phyloP scores from a whole-genome alignment of 164 flowering plant genomes.

The Magnolia officinalis region DNA sequence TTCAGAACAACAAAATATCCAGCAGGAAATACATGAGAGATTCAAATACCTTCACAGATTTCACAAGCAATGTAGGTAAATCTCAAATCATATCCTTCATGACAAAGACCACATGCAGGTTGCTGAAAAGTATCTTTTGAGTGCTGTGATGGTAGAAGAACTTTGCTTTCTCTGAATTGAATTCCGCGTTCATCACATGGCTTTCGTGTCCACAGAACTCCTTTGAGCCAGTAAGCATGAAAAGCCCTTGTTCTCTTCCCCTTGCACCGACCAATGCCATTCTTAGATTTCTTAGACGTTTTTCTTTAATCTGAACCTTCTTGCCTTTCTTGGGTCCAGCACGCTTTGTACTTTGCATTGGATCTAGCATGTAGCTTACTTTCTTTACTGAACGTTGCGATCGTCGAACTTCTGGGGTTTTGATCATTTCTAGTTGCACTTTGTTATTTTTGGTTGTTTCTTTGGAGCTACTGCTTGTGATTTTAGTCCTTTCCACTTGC shows the following conservation, averaged over 20 bases:
- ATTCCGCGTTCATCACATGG: constrained; percentile 56
- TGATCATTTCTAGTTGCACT: background rate
- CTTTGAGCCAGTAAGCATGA: constrained; percentile 78
- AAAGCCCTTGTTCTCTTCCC: constrained; percentile 43
- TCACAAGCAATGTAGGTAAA: constrained; percentile 60
- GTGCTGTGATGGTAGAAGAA: constrained; percentile 32
- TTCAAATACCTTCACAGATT: constrained; percentile 62
- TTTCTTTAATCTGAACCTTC: constrained; percentile 28
- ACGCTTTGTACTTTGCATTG: constrained; percentile 28
- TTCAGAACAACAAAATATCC: background rate
- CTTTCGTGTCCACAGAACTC: constrained; percentile 58
- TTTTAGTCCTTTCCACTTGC: constrained; percentile 14
- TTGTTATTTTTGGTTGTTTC: background rate
- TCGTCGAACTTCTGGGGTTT: constrained; percentile 9
- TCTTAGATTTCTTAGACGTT: constrained; percentile 24
- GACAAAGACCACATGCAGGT: constrained; percentile 69
- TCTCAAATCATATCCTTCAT: constrained; percentile 33
- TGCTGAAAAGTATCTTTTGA: constrained; percentile 14
- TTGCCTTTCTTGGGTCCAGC: constrained; percentile 34
- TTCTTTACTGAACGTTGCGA: constrained; percentile 59
- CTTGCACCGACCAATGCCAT: constrained; percentile 35
- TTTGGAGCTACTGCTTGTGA: background rate
- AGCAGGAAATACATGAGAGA: background rate
- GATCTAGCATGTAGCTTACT: constrained; percentile 27
- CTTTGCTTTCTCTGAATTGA: constrained; percentile 44